A percentile compares a stretch with the other conserved stretches of the same genome.
Evolutionary conservation across 768 basidiomycete species (phyloP).

Genomic region (Postia placenta): DNA sequence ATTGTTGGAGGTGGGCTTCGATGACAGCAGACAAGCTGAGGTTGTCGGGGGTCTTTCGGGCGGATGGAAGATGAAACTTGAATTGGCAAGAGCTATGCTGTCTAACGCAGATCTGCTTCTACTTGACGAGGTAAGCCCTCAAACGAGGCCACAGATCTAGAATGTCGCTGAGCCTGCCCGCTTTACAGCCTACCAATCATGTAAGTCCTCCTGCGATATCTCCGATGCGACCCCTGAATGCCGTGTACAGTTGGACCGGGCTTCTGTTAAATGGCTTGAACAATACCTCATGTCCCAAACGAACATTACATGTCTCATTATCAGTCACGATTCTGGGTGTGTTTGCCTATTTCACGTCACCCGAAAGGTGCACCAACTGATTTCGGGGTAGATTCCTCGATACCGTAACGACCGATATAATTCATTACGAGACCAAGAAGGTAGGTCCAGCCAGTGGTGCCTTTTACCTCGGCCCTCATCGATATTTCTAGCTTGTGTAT

Average conservation of each 20-base stretch:
- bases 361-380: background rate
- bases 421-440: conserved; percentile 96
- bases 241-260: conserved; percentile 56
- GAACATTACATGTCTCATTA: conserved; percentile 84
- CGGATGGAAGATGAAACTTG: conserved; percentile 99
- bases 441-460: conserved; percentile 23
- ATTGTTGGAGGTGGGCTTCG: conserved; percentile 86
- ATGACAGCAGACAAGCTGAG: conserved; percentile 78
- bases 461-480: background rate
- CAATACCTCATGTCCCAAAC: conserved; percentile 77
- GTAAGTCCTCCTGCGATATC: conserved; percentile 38
- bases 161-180: conserved; percentile 13
- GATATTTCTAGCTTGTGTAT: conserved; percentile 64
- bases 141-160: background rate
- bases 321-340: conserved; percentile 95
- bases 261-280: conserved; percentile 90
- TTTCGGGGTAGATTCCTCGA: conserved; percentile 69
- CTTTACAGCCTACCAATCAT: conserved; percentile 79
- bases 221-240: conserved; percentile 10
- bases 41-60: conserved; percentile 88
- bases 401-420: conserved; percentile 92
- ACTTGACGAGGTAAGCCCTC: conserved; percentile 65
- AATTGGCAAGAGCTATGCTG: conserved; percentile 92
- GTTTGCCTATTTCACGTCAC: conserved; percentile 19
- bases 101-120: conserved; percentile 86